These are phyloP conservation scores for Wickerhamiella allomyrinae DNA, from an alignment of 805 yeast genomes.

Conservation along the genomic window DNA sequence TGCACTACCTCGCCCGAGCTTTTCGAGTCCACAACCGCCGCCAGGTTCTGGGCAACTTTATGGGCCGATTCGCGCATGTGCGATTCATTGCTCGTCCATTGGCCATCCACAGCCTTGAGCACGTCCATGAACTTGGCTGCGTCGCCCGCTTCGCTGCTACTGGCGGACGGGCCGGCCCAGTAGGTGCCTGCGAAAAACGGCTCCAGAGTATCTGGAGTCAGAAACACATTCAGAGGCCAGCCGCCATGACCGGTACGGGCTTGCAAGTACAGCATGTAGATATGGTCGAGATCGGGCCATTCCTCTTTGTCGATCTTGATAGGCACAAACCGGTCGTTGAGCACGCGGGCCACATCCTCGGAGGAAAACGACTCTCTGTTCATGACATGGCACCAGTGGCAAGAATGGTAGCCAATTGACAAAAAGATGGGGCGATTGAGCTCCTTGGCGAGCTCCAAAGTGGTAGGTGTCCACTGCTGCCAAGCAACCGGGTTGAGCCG, in stretches of 20 bases:
- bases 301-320: constrained; percentile 27
- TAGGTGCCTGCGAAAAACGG: constrained; percentile 29
- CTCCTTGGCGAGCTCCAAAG: constrained; percentile 21
- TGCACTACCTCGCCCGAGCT: constrained; percentile 11
- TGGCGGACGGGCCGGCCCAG: constrained; percentile 25
- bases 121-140: constrained; percentile 21
- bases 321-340: constrained; percentile 25
- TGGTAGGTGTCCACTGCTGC: constrained; percentile 25
- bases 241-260: constrained; percentile 26
- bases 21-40: constrained; percentile 17
- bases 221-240: constrained; percentile 29
- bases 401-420: constrained; percentile 26
- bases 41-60: constrained; percentile 15
- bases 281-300: constrained; percentile 29
- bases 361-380: constrained; percentile 23
- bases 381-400: constrained; percentile 30
- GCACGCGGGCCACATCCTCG: constrained; percentile 17
- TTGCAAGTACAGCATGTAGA: constrained; percentile 27
- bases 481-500: constrained; percentile 25
- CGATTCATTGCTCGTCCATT: constrained; percentile 22
- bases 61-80: constrained; percentile 20
- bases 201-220: constrained; percentile 23
- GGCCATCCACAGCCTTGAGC: constrained; percentile 18
- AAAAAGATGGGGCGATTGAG: constrained; percentile 25
- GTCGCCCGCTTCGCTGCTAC: neutral